Evolutionary conservation across 2,329 filamentous ascomycete species (phyloP), one percentile per base, ranked within the genome.

Genomic region (Iodosphaeria phyllophila): DNA sequence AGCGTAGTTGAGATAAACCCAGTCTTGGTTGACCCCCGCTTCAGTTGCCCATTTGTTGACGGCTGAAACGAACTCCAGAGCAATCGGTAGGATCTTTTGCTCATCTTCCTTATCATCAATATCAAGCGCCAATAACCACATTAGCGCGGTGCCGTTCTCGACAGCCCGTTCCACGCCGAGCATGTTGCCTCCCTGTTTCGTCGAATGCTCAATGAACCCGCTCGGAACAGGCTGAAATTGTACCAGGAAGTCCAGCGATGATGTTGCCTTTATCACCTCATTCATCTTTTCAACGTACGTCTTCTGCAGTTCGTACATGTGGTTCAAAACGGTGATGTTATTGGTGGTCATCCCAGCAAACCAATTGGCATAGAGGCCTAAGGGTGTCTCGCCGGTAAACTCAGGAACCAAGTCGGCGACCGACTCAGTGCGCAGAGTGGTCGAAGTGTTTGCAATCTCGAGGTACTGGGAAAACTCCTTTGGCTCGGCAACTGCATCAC

Each of bases 231-330:
- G 40, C 32, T 52, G 48, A 25, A 50, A 46, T 6, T 48, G 39
- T 10, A 42, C 44, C 10, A 38, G 26, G 34, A 47, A 48, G 23
- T 50, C 40, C 12, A 38, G 37, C 1, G 38, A 37, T 1, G 39
- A 36, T 20, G 34, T 30, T 7, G 31, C 35, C 20, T 44, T 44
- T 25, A 47, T 29, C 18, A 37, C 41, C 15, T 37, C 38, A 21
- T 51, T 41, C 29, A 55, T 44, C 8, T 46, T 42, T 21, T 43
- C 35, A 35, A n/a, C n/a, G n/a, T n/a, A n/a, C n/a, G n/a, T n/a
- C n/a, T n/a, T n/a, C n/a, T 56, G 53, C 27, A 54, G 46, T 27
- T 44, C 44, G 20, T 49, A 42, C 6, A 48, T 48, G 22, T 48
- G 39, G 13, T 35, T 36, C 33, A 54, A 43, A 9, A 54, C 37